phyloP scores from a whole-genome alignment of 495 filamentous ascomycete species.

The Aspergillus campestris region DNA sequence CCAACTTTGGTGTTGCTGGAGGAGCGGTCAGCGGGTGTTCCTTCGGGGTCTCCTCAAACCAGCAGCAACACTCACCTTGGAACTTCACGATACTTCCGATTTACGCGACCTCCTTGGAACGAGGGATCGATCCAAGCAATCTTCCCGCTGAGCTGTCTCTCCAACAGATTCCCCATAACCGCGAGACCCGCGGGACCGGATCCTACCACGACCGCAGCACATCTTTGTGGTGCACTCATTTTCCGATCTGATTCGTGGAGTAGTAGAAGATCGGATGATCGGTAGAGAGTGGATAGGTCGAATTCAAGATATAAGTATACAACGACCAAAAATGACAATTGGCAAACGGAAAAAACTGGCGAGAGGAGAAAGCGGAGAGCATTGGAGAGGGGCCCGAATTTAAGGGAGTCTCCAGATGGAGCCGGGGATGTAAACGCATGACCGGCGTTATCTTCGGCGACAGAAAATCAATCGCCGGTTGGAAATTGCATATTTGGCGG shows the following conservation, averaged over 20 bases:
- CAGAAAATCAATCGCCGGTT: no score
- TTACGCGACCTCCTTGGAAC: slow-evolving; percentile 44
- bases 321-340: slow-evolving; percentile 2
- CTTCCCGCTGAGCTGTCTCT: slow-evolving; percentile 35
- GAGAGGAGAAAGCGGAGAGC: neutral
- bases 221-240: slow-evolving; percentile 30
- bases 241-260: neutral
- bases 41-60: slow-evolving; percentile 10
- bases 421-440: neutral
- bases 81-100: slow-evolving; percentile 48
- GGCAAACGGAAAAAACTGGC: neutral
- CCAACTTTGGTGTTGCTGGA: slow-evolving; percentile 43
- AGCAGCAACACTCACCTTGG: slow-evolving; percentile 34
- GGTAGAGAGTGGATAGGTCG: neutral
- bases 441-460: slow-evolving; percentile 14
- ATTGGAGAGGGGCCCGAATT: slow-evolving; percentile 6
- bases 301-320: slow-evolving; percentile 1
- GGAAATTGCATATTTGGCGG: no score
- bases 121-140: slow-evolving; percentile 48
- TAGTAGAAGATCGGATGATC: neutral
- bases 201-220: slow-evolving; percentile 47
- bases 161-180: slow-evolving; percentile 48
- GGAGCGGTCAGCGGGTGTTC: neutral
- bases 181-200: slow-evolving; percentile 49
- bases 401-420: slow-evolving; percentile 19